Conservation (phyloP, 805 yeast species). For the Naumovozyma dairenensis region DNA sequence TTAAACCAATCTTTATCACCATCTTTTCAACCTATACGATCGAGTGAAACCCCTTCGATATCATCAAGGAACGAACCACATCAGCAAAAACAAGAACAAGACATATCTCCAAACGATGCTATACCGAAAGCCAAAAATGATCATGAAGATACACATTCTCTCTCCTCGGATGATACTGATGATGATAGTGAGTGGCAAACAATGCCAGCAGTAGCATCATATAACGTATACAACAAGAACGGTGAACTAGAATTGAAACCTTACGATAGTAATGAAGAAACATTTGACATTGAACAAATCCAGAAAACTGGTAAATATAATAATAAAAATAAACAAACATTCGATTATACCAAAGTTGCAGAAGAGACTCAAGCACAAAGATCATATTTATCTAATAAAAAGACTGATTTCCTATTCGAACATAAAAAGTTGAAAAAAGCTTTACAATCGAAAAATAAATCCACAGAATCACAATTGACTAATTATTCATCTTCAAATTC, state of each 20-base stretch:
- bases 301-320: constrained; percentile 1
- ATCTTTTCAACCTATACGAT: too few relatives aligned
- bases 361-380: constrained; percentile 78
- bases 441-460: constrained; percentile 8
- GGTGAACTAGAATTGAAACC: constrained; percentile 50
- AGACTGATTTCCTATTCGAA: constrained; percentile 47
- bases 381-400: constrained; percentile 44
- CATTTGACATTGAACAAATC: constrained; percentile 14
- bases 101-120: too few relatives aligned
- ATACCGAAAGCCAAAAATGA: too few relatives aligned
- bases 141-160: background rate
- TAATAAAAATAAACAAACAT: constrained; percentile 11
- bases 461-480: constrained; percentile 3
- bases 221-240: constrained; percentile 69
- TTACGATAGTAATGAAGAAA: constrained; percentile 7
- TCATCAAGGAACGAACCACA: too few relatives aligned
- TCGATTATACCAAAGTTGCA: constrained; percentile 80
- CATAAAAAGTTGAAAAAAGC: constrained; percentile 19
- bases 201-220: constrained; percentile 72
- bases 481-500: constrained; percentile 6
- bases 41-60: too few relatives aligned
- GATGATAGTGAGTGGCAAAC: constrained; percentile 62
- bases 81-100: too few relatives aligned
- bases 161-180: constrained; percentile 14
- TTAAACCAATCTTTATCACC: too few relatives aligned